Conservation (phyloP, 2,329 filamentous ascomycete species). For the Fusarium nisikadoi region DNA sequence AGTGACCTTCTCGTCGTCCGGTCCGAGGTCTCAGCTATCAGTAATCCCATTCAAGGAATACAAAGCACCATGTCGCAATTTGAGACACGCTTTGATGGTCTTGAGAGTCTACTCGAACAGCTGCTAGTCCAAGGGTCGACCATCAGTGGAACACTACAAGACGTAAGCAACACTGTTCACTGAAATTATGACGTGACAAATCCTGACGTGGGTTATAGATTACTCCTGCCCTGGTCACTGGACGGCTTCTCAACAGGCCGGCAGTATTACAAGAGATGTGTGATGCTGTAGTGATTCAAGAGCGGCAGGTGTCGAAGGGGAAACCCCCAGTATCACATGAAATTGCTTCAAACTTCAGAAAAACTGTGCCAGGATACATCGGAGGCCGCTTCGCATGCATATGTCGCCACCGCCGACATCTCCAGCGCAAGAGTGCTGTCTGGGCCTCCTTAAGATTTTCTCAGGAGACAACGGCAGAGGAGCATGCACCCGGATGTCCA, state of each 20-base stretch:
- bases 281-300: fast-evolving
- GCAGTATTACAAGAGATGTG: background rate
- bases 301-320: fast-evolving
- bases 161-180: background rate
- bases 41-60: fast-evolving
- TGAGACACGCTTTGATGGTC: background rate
- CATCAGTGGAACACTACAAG: background rate
- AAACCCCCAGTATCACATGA: fast-evolving
- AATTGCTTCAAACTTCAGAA: fast-evolving
- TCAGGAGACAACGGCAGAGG: fast-evolving
- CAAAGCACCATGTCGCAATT: fast-evolving
- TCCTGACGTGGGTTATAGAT: fast-evolving
- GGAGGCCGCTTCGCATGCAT: background rate
- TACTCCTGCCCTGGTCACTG: fast-evolving
- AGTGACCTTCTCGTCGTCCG: background rate
- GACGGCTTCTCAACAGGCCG: background rate
- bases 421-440: fast-evolving
- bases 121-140: background rate
- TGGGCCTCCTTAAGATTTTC: fast-evolving
- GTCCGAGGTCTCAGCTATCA: background rate
- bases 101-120: fast-evolving
- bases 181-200: fast-evolving
- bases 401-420: background rate
- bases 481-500: background rate
- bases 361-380: fast-evolving